Conservation (phyloP, 179 eudicot species). For the Actinidia arguta region DNA sequence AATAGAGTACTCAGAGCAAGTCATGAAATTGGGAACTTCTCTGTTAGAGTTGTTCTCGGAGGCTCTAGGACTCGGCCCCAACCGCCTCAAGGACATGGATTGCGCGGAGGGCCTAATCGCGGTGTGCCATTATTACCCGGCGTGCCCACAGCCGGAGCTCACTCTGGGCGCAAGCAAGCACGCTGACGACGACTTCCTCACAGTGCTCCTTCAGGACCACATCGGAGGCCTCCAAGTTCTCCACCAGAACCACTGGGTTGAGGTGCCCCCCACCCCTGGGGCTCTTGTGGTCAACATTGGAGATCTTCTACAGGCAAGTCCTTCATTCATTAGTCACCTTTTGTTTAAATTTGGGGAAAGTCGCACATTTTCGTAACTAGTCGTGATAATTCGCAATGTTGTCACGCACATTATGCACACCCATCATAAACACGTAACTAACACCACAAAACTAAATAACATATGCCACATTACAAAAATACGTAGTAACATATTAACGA, state of each 20-base stretch:
- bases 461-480: no score
- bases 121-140: constrained; percentile 41
- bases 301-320: constrained; percentile 42
- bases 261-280: constrained; percentile 40
- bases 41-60: constrained; percentile 36
- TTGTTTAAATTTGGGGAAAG: no score
- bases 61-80: constrained; percentile 29
- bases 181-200: constrained; percentile 32
- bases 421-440: no score
- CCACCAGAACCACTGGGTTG: constrained; percentile 39
- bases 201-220: constrained; percentile 42
- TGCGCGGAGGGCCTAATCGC: constrained; percentile 28
- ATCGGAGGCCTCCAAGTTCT: constrained; percentile 56
- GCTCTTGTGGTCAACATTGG: constrained; percentile 46
- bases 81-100: constrained; percentile 29
- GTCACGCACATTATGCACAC: no score
- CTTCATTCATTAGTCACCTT: not conserved
- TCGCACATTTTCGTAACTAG: no score
- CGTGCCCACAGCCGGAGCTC: constrained; percentile 51
- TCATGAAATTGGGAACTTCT: constrained; percentile 22
- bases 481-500: no score
- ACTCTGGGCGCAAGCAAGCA: constrained; percentile 40
- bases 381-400: no score
- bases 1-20: constrained; percentile 29
- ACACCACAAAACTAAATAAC: no score